A percentile compares a stretch with the other conserved stretches of the same genome.
phyloP scores from a whole-genome alignment of 805 yeast species.

The Spencermartinsiella europaea region DNA sequence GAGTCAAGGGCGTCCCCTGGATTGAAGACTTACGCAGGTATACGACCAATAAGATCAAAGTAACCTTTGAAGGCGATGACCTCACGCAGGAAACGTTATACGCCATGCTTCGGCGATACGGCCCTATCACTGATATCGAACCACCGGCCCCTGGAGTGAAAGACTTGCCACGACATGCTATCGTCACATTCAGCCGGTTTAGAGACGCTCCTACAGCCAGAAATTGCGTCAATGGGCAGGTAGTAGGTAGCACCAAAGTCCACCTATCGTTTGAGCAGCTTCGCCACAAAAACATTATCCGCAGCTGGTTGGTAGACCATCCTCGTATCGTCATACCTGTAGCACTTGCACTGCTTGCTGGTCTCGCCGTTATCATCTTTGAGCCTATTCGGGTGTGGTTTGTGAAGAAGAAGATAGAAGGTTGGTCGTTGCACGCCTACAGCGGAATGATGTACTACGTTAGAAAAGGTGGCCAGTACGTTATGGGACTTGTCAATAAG shows the following conservation, averaged over 20 bases:
- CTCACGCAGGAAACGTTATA: constrained; percentile 79
- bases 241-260: constrained; percentile 50
- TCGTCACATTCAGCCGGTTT: constrained; percentile 49
- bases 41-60: constrained; percentile 59
- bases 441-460: constrained; percentile 16
- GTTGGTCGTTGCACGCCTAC: background rate
- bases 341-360: constrained; percentile 70
- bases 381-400: constrained; percentile 88
- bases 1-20: constrained; percentile 93
- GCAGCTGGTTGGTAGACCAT: constrained; percentile 62
- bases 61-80: constrained; percentile 71
- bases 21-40: constrained; percentile 83
- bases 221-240: constrained; percentile 82
- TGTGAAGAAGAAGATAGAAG: constrained; percentile 59
- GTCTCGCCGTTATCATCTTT: constrained; percentile 76
- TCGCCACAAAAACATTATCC: constrained; percentile 42
- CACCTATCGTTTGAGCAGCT: constrained; percentile 70
- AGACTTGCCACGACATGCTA: constrained; percentile 46
- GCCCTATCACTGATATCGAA: constrained; percentile 67
- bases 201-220: constrained; percentile 80
- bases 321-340: constrained; percentile 80
- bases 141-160: constrained; percentile 46
- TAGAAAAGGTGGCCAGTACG: constrained; percentile 1
- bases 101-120: constrained; percentile 79
- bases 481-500: constrained; percentile 26